Evolutionary conservation across 2,329 filamentous ascomycete species (phyloP).

Genomic region (Bipolaris bicolor): DNA sequence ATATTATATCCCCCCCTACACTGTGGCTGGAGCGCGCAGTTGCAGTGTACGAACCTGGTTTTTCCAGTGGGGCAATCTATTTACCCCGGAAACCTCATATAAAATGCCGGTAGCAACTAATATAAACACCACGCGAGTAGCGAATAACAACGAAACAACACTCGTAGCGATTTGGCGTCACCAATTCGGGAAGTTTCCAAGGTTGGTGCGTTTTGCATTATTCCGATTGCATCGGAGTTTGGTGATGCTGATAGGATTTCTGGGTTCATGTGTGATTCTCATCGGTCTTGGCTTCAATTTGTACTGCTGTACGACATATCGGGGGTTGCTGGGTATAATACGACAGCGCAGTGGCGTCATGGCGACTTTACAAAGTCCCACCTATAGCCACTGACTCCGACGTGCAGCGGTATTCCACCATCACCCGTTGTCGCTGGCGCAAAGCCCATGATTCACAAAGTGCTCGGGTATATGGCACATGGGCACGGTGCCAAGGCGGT

Average conservation of each 20-base stretch:
- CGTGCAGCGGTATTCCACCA: not conserved
- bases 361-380: not conserved
- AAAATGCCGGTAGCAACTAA: conserved; percentile 29
- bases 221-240: not conserved
- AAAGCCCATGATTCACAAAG: no score
- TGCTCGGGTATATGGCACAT: not conserved
- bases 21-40: conserved; percentile 7
- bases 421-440: not conserved
- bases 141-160: not conserved
- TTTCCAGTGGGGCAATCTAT: conserved; percentile 26
- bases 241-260: not conserved
- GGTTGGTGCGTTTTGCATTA: not conserved
- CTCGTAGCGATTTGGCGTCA: not conserved
- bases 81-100: conserved; percentile 19
- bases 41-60: conserved; percentile 8
- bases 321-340: not conserved
- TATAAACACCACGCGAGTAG: not conserved
- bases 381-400: not conserved
- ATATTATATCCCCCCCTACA: conserved; percentile 18
- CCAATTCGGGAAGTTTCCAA: not conserved
- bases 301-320: not conserved
- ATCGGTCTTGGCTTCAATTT: not conserved
- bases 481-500: not conserved
- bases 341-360: not conserved
- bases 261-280: no score